Conservation (phyloP, 2,329 filamentous ascomycete species). For the Rhynchosporium secalis region DNA sequence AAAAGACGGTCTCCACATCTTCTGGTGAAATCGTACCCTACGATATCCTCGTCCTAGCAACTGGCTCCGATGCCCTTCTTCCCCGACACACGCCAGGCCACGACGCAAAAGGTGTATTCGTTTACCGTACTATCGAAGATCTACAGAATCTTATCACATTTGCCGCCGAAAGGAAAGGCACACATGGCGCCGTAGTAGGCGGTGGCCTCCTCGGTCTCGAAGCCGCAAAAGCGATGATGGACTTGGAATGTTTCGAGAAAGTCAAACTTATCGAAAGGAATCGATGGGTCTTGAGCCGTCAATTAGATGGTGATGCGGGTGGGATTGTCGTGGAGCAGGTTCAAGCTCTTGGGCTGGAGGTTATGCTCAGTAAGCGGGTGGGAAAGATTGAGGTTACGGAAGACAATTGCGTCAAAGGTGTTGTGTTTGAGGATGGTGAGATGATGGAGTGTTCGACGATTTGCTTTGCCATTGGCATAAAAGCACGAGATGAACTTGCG, state of each 20-base stretch:
- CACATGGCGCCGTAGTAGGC: slow-evolving; percentile 75
- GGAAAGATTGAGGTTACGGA: slow-evolving; percentile 68
- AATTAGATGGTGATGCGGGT: slow-evolving; percentile 80
- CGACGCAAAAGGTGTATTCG: slow-evolving; percentile 81
- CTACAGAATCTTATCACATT: slow-evolving; percentile 75
- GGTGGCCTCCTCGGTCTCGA: slow-evolving; percentile 84
- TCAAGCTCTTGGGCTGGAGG: slow-evolving; percentile 72
- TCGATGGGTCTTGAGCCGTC: slow-evolving; percentile 77
- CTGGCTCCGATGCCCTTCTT: slow-evolving; percentile 80
- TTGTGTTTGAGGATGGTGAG: slow-evolving; percentile 80
- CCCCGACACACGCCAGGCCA: slow-evolving; percentile 68
- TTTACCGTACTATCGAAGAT: slow-evolving; percentile 85
- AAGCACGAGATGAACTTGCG: slow-evolving; percentile 76
- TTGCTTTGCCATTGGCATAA: slow-evolving; percentile 88
- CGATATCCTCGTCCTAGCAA: slow-evolving; percentile 80
- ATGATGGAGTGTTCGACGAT: slow-evolving; percentile 75
- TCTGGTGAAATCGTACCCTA: slow-evolving; percentile 71
- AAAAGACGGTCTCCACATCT: slow-evolving; percentile 69
- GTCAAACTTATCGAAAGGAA: slow-evolving; percentile 83
- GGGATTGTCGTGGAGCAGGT: slow-evolving; percentile 82
- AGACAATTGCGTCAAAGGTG: slow-evolving; percentile 67
- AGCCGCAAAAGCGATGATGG: slow-evolving; percentile 89
- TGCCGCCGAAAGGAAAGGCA: slow-evolving; percentile 64
- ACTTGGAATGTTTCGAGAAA: slow-evolving; percentile 70
- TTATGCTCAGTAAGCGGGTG: slow-evolving; percentile 75